These are phyloP conservation scores for Claviceps pazoutovae DNA, from an alignment of 2,329 filamentous ascomycete species.

Conservation along the genomic window DNA sequence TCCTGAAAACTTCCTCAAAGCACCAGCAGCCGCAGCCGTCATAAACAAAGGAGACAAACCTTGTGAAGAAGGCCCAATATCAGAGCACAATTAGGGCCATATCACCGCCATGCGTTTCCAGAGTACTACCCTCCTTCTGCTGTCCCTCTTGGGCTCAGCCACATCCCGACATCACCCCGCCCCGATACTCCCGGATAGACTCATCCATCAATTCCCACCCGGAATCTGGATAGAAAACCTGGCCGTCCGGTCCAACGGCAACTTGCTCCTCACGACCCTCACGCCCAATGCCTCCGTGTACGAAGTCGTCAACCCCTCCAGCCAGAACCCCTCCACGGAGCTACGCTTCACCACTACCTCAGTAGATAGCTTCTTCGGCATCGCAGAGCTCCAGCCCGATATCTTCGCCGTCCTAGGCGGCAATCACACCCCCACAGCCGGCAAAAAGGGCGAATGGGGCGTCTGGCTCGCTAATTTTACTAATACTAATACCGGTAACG, in stretches of 20 bases:
- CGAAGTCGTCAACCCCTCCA: not conserved
- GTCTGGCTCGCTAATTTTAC: not conserved
- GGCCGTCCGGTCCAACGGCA: slow-evolving; percentile 4
- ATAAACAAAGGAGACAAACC: not conserved
- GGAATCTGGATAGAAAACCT: slow-evolving; percentile 5
- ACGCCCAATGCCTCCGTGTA: slow-evolving; percentile 1
- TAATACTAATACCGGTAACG: rapidly evolving
- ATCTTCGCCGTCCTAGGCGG: slow-evolving; percentile 3
- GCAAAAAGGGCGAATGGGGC: not conserved
- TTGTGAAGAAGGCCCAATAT: too few species aligned
- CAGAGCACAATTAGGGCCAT: not conserved
- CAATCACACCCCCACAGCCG: slow-evolving; percentile 1
- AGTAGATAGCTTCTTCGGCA: slow-evolving; percentile 2
- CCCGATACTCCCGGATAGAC: not conserved
- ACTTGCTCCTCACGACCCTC: slow-evolving; percentile 3
- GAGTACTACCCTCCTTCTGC: not conserved
- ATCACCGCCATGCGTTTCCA: not conserved
- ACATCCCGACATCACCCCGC: not conserved
- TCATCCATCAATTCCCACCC: slow-evolving; percentile 1
- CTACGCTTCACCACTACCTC: not conserved
- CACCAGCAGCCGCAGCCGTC: not conserved
- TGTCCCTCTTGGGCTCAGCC: not conserved
- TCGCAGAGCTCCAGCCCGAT: slow-evolving; percentile 1
- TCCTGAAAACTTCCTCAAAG: too few species aligned
- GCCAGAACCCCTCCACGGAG: not conserved